Evolutionary conservation across 306 rosid genomes (phyloP).

Genomic region (Prunus armeniaca): DNA sequence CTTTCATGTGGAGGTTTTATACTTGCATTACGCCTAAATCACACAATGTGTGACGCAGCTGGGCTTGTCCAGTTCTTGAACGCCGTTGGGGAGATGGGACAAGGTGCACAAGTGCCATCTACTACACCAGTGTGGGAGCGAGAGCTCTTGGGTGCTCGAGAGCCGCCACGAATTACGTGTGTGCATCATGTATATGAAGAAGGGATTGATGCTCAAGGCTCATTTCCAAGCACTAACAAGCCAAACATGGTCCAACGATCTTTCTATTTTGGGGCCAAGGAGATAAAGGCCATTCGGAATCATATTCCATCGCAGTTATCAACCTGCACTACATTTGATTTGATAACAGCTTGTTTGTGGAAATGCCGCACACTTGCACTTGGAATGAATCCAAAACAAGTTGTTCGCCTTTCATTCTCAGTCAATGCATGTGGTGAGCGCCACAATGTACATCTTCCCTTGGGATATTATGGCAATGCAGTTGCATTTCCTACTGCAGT

Average conservation of each 20-base stretch:
- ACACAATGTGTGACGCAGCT: constrained; percentile 17
- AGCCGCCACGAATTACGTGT: constrained; percentile 24
- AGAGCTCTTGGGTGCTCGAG: constrained; percentile 24
- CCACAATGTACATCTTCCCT: neutral
- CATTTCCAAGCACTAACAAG: neutral
- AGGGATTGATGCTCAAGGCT: neutral
- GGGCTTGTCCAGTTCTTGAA: constrained; percentile 20
- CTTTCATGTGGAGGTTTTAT: constrained; percentile 37
- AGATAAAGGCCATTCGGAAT: neutral
- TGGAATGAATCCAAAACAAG: neutral
- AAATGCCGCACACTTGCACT: constrained; percentile 10
- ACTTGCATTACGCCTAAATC: constrained; percentile 33
- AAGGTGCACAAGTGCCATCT: constrained; percentile 16
- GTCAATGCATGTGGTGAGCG: neutral
- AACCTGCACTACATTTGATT: constrained; percentile 6
- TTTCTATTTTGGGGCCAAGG: neutral
- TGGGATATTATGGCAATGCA: constrained; percentile 35
- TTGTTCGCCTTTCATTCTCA: neutral
- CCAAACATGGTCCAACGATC: neutral
- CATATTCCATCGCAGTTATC: constrained; percentile 3
- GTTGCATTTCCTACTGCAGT: constrained; percentile 4
- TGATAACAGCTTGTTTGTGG: constrained; percentile 23
- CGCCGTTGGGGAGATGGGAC: constrained; percentile 26
- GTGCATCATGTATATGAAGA: constrained; percentile 21
- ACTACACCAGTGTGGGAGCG: constrained; percentile 29